Base-by-base conservation (phyloP, 164 flowering plant genomes). In the Vitis riparia region DNA sequence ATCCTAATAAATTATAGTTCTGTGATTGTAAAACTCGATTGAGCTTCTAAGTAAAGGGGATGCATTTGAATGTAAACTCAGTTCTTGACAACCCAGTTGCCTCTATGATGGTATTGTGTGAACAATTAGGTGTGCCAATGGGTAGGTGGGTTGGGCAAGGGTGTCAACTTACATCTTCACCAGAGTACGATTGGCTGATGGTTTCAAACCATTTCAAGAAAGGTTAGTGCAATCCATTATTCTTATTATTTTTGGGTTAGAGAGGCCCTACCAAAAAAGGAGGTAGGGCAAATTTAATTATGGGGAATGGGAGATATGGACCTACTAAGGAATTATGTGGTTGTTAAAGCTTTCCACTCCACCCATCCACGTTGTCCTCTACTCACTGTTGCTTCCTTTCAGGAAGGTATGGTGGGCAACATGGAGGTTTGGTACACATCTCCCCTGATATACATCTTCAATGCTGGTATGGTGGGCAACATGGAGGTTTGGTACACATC, bases 201-300 rank as follows among this genome's bases (percentile, higher is more conserved):
- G 69, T 68, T 71, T 68, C 58, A 68, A 69, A 75, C 81, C 82
- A 82, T 68, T 67, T 71, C 72, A 57, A 16, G 16, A 60, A 71
- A 74, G 68, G 44, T 3, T 68, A 68, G 48, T 70, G 62, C 14
- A 44, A 51, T 19, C 60, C 14, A 17, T 69, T 15, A 5, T 37
- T 37, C 6, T 37, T 37, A 37, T 37, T 14, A 2, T 16, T 48
- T 50, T 17, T 55, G 51, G 15, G 0, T 7, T 4, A 3, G 11
- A 47, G 48, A 44, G 72, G 68, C 32, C 72, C 65, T 14, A 15
- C 63, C 59, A 11, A 30, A 16, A 10, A 51, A 14, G 3, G 19
- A 11, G 60, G 48, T 16, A 9, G 52, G 37, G 11, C 51, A 59
- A 56, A 27, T 23, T 5, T 61, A n/a, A 11, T 47, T n/a, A 8